phyloP scores from a whole-genome alignment of 495 filamentous ascomycete species.

The Chaetomium tenue region DNA sequence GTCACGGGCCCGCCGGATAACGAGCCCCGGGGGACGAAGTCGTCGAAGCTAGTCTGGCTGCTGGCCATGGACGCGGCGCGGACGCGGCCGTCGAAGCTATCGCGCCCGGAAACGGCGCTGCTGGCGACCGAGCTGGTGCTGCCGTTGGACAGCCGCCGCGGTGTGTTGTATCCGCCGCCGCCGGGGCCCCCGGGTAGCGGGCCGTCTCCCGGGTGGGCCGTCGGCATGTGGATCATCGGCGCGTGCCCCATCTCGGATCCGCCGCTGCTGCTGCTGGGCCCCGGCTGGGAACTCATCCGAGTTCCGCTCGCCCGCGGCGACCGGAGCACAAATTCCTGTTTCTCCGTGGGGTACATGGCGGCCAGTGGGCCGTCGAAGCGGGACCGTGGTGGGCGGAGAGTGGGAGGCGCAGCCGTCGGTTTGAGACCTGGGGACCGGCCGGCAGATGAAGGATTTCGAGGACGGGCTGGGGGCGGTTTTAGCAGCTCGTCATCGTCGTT shows the following conservation, averaged over 20 bases:
- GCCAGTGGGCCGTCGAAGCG: slow-evolving; percentile 20
- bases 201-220: slow-evolving; percentile 17
- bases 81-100: slow-evolving; percentile 31
- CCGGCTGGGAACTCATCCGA: slow-evolving; percentile 20
- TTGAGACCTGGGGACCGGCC: too few species aligned
- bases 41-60: slow-evolving; percentile 47
- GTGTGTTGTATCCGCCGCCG: slow-evolving; percentile 21
- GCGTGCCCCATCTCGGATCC: slow-evolving; percentile 4
- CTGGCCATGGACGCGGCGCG: slow-evolving; percentile 31
- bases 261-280: too few species aligned
- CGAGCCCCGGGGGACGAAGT: slow-evolving; percentile 22
- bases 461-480: slow-evolving; percentile 20
- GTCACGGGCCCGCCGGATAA: slow-evolving; percentile 12
- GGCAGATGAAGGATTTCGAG: slow-evolving; percentile 11
- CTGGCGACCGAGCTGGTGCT: slow-evolving; percentile 29
- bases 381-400: slow-evolving; percentile 15
- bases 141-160: slow-evolving; percentile 31
- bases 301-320: slow-evolving; percentile 29
- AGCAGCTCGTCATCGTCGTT: slow-evolving; percentile 20
- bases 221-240: slow-evolving; percentile 22
- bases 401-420: slow-evolving; percentile 19
- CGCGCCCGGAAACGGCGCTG: slow-evolving; percentile 28
- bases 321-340: slow-evolving; percentile 31
- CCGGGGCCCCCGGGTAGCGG: slow-evolving; percentile 6
- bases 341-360: slow-evolving; percentile 31